These are phyloP conservation scores for Fraxinus ornus DNA, from an alignment of 305 asterid species.

Conservation along the genomic window DNA sequence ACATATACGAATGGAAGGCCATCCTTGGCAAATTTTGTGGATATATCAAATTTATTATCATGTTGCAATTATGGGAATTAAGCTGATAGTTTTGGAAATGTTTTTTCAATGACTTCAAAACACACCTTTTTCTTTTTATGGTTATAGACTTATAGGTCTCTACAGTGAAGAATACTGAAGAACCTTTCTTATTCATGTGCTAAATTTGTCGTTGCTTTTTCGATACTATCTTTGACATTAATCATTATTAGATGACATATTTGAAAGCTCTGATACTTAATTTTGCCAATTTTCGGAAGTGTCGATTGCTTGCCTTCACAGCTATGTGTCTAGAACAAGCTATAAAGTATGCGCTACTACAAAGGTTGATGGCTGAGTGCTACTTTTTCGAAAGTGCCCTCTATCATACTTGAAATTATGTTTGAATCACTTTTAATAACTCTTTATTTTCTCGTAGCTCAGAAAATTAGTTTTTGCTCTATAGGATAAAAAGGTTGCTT, in stretches of 20 bases:
- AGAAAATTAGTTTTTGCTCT: not conserved
- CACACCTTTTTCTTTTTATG: not conserved
- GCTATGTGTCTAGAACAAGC: not conserved
- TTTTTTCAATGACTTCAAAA: not conserved
- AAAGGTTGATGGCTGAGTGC: not conserved
- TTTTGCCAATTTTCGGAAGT: not conserved
- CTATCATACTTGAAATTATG: not conserved
- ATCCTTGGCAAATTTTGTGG: constrained; percentile 6
- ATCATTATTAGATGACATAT: not conserved
- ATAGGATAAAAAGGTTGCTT: not conserved
- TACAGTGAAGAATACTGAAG: not conserved
- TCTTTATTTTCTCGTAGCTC: not conserved
- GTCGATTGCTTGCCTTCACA: not conserved
- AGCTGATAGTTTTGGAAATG: not conserved
- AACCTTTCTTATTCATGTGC: not conserved
- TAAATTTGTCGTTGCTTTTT: not conserved
- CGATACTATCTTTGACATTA: not conserved
- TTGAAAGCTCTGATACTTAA: not conserved
- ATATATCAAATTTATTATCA: constrained; percentile 19
- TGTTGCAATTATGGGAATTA: constrained; percentile 15
- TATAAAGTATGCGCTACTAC: not conserved
- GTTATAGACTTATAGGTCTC: constrained; percentile 15
- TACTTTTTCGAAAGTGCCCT: not conserved
- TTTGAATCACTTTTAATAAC: not conserved
- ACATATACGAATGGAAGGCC: constrained; percentile 9